Conservation (phyloP, 2,329 filamentous ascomycete genomes). For the Scedosporium apiospermum region DNA sequence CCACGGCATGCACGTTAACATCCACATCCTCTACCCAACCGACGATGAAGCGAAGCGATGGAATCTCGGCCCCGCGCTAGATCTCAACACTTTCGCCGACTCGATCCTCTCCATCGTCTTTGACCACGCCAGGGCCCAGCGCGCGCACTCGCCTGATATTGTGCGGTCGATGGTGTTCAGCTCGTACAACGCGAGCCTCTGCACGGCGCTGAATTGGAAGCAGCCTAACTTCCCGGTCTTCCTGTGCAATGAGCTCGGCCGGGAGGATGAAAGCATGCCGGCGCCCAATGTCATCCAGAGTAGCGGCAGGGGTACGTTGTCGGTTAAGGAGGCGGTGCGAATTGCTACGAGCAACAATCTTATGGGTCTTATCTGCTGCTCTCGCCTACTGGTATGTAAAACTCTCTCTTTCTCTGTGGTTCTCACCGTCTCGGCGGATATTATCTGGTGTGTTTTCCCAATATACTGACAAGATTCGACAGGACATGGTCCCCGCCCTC, state of each 20-base stretch:
- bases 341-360: slow-evolving; percentile 95
- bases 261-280: slow-evolving; percentile 34
- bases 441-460: slow-evolving; percentile 13
- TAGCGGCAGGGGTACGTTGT: slow-evolving; percentile 66
- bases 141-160: slow-evolving; percentile 57
- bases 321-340: slow-evolving; percentile 88
- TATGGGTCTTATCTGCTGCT: slow-evolving; percentile 92
- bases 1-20: slow-evolving; percentile 72
- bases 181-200: slow-evolving; percentile 82
- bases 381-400: slow-evolving; percentile 65
- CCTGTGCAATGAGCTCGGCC: slow-evolving; percentile 83
- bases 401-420: neutral
- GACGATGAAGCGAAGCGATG: slow-evolving; percentile 60
- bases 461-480: neutral
- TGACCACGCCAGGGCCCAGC: slow-evolving; percentile 68
- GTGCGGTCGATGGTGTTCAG: slow-evolving; percentile 88
- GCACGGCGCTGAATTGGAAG: slow-evolving; percentile 96
- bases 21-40: slow-evolving; percentile 86
- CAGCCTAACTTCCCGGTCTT: slow-evolving; percentile 97
- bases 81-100: slow-evolving; percentile 83
- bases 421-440: neutral
- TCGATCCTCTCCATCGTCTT: slow-evolving; percentile 78
- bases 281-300: slow-evolving; percentile 29
- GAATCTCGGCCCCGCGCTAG: slow-evolving; percentile 62
- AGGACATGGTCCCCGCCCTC: slow-evolving; percentile 90